Conservation (phyloP, 441 rosid genomes). For the Eutrema salsugineum region DNA sequence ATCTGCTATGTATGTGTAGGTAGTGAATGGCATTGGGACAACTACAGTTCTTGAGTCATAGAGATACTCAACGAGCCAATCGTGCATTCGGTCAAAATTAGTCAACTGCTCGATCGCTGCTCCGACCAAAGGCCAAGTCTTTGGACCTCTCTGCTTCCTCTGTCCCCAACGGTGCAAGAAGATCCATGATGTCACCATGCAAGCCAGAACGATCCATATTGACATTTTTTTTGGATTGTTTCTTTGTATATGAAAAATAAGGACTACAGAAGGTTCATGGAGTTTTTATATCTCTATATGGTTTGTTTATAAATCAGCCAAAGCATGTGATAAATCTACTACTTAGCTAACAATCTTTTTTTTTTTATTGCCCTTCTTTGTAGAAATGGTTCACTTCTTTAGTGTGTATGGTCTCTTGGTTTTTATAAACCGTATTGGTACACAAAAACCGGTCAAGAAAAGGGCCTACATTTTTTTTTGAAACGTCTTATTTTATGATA, state of each 20-base stretch:
- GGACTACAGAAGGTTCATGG: neutral
- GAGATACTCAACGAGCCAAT: constrained; percentile 78
- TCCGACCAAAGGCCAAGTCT: constrained; percentile 89
- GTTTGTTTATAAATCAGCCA: constrained; percentile 11
- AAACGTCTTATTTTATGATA: neutral
- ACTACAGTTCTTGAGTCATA: constrained; percentile 63
- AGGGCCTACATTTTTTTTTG: neutral
- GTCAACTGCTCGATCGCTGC: constrained; percentile 82
- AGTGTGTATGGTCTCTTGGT: constrained; percentile 17
- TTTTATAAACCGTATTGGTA: constrained; percentile 20
- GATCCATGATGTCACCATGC: constrained; percentile 57
- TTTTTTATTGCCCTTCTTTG: constrained; percentile 25
- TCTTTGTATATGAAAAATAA: neutral
- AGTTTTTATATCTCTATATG: constrained; percentile 16
- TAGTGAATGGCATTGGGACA: constrained; percentile 87
- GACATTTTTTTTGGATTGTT: constrained; percentile 29
- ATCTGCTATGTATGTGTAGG: constrained; percentile 89
- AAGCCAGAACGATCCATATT: constrained; percentile 35
- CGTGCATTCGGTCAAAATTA: constrained; percentile 86
- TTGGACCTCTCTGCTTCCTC: constrained; percentile 70
- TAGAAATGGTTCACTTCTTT: constrained; percentile 34
- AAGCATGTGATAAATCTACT: constrained; percentile 35
- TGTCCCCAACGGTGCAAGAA: constrained; percentile 72
- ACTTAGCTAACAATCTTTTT: constrained; percentile 40
- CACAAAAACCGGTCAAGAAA: neutral